These are phyloP conservation scores for Grigorovia humatica DNA, from an alignment of 805 yeast genomes.

Conservation along the genomic window DNA sequence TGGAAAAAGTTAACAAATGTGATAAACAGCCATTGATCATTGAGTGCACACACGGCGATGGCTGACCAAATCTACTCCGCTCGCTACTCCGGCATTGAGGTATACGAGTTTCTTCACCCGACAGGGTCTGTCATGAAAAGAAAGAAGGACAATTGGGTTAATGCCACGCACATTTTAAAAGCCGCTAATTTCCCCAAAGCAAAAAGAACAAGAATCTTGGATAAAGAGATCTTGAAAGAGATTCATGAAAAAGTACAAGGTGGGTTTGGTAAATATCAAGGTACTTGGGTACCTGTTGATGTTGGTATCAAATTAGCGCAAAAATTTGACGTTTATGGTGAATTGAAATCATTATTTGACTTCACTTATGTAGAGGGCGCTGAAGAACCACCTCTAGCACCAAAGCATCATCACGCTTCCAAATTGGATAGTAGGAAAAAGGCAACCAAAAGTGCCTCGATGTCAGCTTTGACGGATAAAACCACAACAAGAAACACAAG, in stretches of 20 bases:
- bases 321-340: slow-evolving; percentile 51
- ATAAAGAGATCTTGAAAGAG: slow-evolving; percentile 81
- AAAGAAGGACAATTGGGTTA: slow-evolving; percentile 70
- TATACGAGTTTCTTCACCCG: slow-evolving; percentile 60
- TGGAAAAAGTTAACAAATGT: neutral
- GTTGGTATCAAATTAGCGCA: slow-evolving; percentile 61
- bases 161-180: slow-evolving; percentile 90
- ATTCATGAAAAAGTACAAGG: slow-evolving; percentile 92
- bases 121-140: slow-evolving; percentile 72
- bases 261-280: slow-evolving; percentile 94
- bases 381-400: slow-evolving; percentile 48
- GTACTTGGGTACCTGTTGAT: slow-evolving; percentile 87
- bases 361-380: slow-evolving; percentile 42
- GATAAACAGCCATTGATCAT: neutral
- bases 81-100: slow-evolving; percentile 71
- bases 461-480: slow-evolving; percentile 26
- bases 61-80: slow-evolving; percentile 51
- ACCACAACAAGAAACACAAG: slow-evolving; percentile 4
- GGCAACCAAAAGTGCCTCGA: slow-evolving; percentile 21
- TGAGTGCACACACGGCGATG: slow-evolving; percentile 1
- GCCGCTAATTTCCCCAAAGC: slow-evolving; percentile 93
- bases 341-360: slow-evolving; percentile 58
- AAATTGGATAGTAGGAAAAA: slow-evolving; percentile 29
- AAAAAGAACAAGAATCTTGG: slow-evolving; percentile 81
- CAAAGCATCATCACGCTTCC: slow-evolving; percentile 58